Evolutionary conservation across 495 filamentous ascomycete genomes (phyloP), one percentile per base, ranked within the genome.

Genomic region (Talaromyces nanjingensis): DNA sequence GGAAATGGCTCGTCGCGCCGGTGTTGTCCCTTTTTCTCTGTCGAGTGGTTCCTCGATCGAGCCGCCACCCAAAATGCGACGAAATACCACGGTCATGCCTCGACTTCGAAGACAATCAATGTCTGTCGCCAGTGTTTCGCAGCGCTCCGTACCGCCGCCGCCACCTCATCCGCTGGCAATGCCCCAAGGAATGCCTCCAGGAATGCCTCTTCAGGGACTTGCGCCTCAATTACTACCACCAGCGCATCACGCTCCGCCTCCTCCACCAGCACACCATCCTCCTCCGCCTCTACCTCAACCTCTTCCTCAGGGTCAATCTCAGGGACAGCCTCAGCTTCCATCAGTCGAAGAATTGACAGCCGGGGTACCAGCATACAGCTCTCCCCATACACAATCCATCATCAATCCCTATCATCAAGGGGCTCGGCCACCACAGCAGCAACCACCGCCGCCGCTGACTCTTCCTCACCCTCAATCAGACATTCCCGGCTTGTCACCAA

Each of bases 1-100:
- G 67, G 94, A 97, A 64, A 97, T 98, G 90, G 91, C 91, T 34
- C 83, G 88, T 62, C 88, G 91, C 63, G 91, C 91, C n/a, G 91
- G 91, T 18, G 89, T 90, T 34, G 84, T 90, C 45, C 91, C 90
- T 3, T 96, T 93, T 71, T 84, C 87, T 29, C 78, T 89, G 47
- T 88, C 87, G 37, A 84, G 79, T 59, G 76, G 83, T 56, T 78
- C 83, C 25, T 77, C 85, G 61, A 85, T 87, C 69, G 82, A 84
- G 24, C 75, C 84, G 7, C 67, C 73, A 18, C 72, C 78, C 31
- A 73, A 78, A 65, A 69, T 77, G 20, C 78, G 77, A 64, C 73
- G 79, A 64, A 72, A 76, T 49, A 81, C 77, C 72, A 82, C 72
- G 45, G 69, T 64, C 49, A 59, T 78, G 24, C 71, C 79, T 53